Base-by-base conservation (phyloP, 768 basidiomycete genomes). In the Auricularia cornea region DNA sequence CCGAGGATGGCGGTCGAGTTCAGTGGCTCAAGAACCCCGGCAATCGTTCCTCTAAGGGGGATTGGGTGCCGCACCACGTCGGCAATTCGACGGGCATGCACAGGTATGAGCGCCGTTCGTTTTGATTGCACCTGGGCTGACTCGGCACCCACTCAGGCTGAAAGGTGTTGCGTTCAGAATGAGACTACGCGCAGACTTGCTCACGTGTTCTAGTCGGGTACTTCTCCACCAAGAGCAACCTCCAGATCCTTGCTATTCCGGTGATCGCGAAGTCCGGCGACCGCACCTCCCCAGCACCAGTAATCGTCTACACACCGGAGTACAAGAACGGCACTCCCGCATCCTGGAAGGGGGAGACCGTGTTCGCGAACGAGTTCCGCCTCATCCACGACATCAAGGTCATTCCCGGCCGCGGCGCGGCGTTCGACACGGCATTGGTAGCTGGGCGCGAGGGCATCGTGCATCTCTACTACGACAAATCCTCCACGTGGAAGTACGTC, bases 81-180 rank as follows among this genome's bases (percentile, higher is more conserved):
- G 68, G 68, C 5, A 41, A 62, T 59, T 60, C 61, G 12, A 62
- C 68, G 18, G 67, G 66, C 20, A 69, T 68, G 67, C 67, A 69
- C 18, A 5, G 60, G 60, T 52, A 23, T n/a, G n/a, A n/a, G n/a
- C n/a, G n/a, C n/a, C 51, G 51, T 28, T 52, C 26, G 8, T 52
- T 18, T n/a, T 6, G 6, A 23, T 52, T 23, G 16, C 26, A n/a
- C 20, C 51, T 10, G 51, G 38, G 18, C 10, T 52, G n/a, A 10
- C 6, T 28, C 51, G 51, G 6, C n/a, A 52, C 6, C 51, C 51
- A 8, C 26, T 8, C 26, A 52, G 51, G 51, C 51, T 52, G 6
- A 8, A 52, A 52, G 51, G 51, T 28, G 23, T 8, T 10, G 8
- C n/a, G 23, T n/a, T n/a, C 26, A n/a, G n/a, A n/a, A 28, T 52